These are phyloP conservation scores for Pouteria glomerata DNA, from an alignment of 148 eudicot genomes.

Conservation along the genomic window DNA sequence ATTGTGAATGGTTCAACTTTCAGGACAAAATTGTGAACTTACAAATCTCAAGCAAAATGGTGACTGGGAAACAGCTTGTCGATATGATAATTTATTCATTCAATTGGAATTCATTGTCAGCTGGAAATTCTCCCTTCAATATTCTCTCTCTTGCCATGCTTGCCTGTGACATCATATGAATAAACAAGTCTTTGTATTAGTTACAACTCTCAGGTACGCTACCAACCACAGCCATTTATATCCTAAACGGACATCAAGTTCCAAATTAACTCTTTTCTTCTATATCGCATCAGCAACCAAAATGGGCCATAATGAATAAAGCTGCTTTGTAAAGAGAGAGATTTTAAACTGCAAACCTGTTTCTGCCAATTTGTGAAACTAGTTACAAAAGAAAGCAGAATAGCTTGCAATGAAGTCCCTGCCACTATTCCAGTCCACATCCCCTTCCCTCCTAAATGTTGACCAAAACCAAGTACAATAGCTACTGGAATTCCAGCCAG, in stretches of 20 bases:
- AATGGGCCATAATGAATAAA: too few relatives aligned
- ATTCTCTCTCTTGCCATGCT: conserved; percentile 15
- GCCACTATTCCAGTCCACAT: conserved; percentile 34
- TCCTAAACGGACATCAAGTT: too few relatives aligned
- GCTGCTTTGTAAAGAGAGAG: not conserved
- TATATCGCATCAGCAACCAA: too few relatives aligned
- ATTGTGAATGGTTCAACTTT: too few relatives aligned
- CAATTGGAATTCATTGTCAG: not conserved
- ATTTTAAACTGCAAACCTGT: conserved; percentile 14
- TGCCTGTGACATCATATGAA: conserved; percentile 13
- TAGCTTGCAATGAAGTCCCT: conserved; percentile 19
- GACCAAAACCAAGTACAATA: conserved; percentile 19
- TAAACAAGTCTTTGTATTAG: not conserved
- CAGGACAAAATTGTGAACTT: too few relatives aligned
- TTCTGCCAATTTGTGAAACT: conserved; percentile 28
- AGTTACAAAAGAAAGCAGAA: conserved; percentile 12
- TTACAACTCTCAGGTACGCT: not conserved
- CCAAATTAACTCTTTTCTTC: too few relatives aligned
- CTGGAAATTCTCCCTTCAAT: conserved; percentile 8
- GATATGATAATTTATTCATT: not conserved
- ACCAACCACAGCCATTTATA: too few relatives aligned
- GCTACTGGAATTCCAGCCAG: conserved; percentile 33
- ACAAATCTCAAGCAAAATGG: too few relatives aligned
- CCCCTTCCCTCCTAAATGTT: conserved; percentile 28
- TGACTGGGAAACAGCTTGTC: too few relatives aligned